Evolutionary conservation across 148 eudicot species (phyloP).

Genomic region (Camellia sinensis): DNA sequence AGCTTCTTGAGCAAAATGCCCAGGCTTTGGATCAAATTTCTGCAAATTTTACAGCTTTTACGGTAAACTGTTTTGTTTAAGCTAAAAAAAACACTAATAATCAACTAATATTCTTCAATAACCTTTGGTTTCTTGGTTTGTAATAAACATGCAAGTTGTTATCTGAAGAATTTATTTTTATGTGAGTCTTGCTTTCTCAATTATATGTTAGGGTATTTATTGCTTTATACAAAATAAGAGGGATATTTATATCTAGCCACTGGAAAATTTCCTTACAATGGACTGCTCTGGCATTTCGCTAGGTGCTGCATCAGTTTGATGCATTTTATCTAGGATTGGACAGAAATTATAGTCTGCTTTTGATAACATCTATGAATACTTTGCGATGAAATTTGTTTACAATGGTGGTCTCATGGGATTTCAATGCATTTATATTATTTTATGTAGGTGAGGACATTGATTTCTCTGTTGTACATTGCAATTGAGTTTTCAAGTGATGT

Average conservation of each 20-base stretch:
- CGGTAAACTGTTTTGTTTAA: slow-evolving; percentile 38
- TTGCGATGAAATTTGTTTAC: neutral
- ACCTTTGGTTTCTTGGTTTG: neutral
- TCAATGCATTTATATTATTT: neutral
- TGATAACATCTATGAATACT: neutral
- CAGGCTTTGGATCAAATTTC: slow-evolving; percentile 75
- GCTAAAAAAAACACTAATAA: neutral
- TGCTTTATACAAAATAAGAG: neutral
- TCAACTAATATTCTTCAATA: neutral
- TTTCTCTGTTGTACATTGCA: neutral
- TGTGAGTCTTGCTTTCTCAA: neutral
- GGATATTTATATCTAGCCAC: neutral
- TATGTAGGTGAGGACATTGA: neutral
- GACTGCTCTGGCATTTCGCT: neutral
- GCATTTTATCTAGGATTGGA: neutral
- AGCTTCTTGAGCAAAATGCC: slow-evolving; percentile 86
- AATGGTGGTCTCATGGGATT: neutral
- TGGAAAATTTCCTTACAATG: neutral
- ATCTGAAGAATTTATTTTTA: neutral
- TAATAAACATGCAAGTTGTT: neutral
- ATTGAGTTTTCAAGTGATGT: neutral
- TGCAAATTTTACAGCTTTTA: slow-evolving; percentile 61
- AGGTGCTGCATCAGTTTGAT: neutral
- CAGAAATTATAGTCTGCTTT: neutral
- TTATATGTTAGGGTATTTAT: neutral